Percentiles rank a stretch among this genome's conserved stretches.
These are phyloP conservation scores for Mimosa pudica DNA, from an alignment of 306 rosid species.

Conservation along the genomic window DNA sequence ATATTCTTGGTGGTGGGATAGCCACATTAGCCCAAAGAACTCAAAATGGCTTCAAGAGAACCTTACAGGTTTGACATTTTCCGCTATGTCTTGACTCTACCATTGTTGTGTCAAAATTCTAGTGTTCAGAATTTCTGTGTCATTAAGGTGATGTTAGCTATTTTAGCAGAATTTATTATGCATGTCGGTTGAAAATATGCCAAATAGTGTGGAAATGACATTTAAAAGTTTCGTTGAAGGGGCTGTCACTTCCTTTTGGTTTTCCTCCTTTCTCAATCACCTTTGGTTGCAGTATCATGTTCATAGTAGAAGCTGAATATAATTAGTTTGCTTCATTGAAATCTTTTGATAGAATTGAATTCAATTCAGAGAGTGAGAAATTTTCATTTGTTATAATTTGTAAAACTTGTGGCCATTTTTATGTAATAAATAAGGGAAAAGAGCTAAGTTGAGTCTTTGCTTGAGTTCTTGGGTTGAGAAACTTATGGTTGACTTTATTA, in stretches of 20 bases:
- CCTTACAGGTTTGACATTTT: slow-evolving; percentile 69
- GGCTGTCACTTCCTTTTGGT: not conserved
- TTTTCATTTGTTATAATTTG: slow-evolving; percentile 12
- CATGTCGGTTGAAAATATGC: not conserved
- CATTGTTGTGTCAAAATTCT: slow-evolving; percentile 4
- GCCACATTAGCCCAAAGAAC: slow-evolving; percentile 93
- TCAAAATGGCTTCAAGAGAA: slow-evolving; percentile 99
- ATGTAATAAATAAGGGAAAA: slow-evolving; percentile 4
- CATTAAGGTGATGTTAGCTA: slow-evolving; percentile 13
- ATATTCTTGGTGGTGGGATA: slow-evolving; percentile 99
- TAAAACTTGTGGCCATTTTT: slow-evolving; percentile 11
- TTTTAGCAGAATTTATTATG: not conserved
- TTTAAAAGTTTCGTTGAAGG: not conserved
- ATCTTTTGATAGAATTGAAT: slow-evolving; percentile 8
- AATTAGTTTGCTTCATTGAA: slow-evolving; percentile 7
- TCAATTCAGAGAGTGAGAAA: slow-evolving; percentile 17
- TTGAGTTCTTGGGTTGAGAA: not conserved
- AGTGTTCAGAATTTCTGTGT: slow-evolving; percentile 9
- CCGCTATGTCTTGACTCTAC: slow-evolving; percentile 14
- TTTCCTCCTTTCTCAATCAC: not conserved
- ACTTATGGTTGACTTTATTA: slow-evolving; percentile 29
- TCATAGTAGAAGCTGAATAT: not conserved
- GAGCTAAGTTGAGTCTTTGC: not conserved
- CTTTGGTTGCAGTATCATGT: not conserved
- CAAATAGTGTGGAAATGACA: not conserved